Evolutionary conservation across 768 basidiomycete genomes (phyloP).

Genomic region (Melanogaster broomeanus): DNA sequence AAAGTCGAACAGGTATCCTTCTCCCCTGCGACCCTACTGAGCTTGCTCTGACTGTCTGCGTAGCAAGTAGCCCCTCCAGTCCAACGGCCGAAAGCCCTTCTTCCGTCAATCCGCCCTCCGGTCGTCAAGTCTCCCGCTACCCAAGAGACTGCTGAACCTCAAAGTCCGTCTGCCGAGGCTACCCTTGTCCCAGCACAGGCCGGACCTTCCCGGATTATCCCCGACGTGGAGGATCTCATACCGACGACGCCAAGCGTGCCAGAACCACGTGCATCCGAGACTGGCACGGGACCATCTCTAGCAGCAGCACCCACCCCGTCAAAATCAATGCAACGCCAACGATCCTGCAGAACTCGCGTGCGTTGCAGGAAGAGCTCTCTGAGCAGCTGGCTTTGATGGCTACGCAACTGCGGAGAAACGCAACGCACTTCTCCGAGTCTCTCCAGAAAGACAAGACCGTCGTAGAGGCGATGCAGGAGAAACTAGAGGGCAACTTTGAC

Average conservation of each 20-base stretch:
- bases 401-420: slow-evolving; percentile 81
- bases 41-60: background rate
- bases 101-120: slow-evolving; percentile 56
- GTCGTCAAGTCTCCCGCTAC: slow-evolving; percentile 7
- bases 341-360: slow-evolving; percentile 55
- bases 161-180: slow-evolving; percentile 16
- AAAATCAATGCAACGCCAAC: slow-evolving; percentile 37
- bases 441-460: slow-evolving; percentile 76
- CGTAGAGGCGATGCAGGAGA: slow-evolving; percentile 64
- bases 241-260: slow-evolving; percentile 35
- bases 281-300: slow-evolving; percentile 23
- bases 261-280: slow-evolving; percentile 6
- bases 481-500: slow-evolving; percentile 73
- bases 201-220: slow-evolving; percentile 5
- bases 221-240: slow-evolving; percentile 36
- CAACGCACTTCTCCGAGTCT: slow-evolving; percentile 71
- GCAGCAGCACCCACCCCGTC: slow-evolving; percentile 35
- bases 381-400: slow-evolving; percentile 84
- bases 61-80: slow-evolving; percentile 46
- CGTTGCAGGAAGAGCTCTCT: slow-evolving; percentile 73
- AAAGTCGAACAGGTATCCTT: slow-evolving; percentile 52
- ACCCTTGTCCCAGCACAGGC: slow-evolving; percentile 27
- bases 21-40: background rate
- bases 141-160: background rate
- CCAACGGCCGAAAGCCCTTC: slow-evolving; percentile 46